Evolutionary conservation across 495 filamentous ascomycete genomes (phyloP).

Genomic region (Entonaema liquescens): DNA sequence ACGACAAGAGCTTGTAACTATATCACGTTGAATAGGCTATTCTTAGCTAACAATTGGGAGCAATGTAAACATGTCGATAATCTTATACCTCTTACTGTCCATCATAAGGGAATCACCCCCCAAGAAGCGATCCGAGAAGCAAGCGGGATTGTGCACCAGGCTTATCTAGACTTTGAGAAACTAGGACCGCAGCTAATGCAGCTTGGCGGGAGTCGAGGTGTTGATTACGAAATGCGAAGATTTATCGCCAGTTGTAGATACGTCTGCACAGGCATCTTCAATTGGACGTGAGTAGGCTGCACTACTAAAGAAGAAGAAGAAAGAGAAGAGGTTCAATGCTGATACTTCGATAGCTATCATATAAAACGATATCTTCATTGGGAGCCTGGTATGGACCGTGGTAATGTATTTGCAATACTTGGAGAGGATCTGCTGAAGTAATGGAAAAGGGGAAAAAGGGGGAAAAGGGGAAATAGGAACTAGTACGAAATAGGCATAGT

Average conservation of each 20-base stretch:
- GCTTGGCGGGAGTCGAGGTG: constrained; percentile 5
- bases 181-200: constrained; percentile 14
- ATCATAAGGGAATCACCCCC: constrained; percentile 12
- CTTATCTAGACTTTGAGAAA: constrained; percentile 20
- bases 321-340: neutral
- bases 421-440: constrained; percentile 9
- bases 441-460: too few relatives aligned
- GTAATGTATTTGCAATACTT: neutral
- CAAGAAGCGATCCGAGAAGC: constrained; percentile 24
- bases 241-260: constrained; percentile 14
- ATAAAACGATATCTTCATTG: constrained; percentile 18
- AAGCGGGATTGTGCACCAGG: neutral
- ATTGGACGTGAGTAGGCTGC: constrained; percentile 14
- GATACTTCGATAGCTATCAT: constrained; percentile 11
- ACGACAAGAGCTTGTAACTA: constrained; percentile 23
- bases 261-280: constrained; percentile 11
- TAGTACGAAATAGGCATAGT: too few relatives aligned
- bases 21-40: neutral
- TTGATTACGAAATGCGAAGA: constrained; percentile 11
- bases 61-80: constrained; percentile 25
- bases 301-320: neutral
- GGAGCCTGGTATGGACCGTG: constrained; percentile 18
- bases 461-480: too few relatives aligned
- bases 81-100: constrained; percentile 19
- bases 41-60: neutral